Evolutionary conservation across 306 rosid genomes (phyloP).

Genomic region (Citrullus mucosospermus): DNA sequence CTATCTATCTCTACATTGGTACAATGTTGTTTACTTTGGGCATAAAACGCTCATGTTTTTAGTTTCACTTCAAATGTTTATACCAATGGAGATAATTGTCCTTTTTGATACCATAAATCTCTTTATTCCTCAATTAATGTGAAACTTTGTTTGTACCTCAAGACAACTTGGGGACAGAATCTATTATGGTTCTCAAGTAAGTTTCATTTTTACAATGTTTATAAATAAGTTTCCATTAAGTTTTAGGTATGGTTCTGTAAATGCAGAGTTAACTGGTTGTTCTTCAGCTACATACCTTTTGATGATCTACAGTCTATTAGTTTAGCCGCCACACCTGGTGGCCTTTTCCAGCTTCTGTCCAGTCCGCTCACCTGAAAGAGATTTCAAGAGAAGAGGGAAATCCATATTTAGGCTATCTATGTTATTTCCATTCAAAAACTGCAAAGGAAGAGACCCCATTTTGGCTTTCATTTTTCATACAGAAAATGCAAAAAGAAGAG

Average conservation of each 20-base stretch:
- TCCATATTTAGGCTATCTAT: neutral
- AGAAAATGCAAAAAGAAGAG: neutral
- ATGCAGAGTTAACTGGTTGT: neutral
- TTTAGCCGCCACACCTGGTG: conserved; percentile 84
- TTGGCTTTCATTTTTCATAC: neutral
- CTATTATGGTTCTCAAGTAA: neutral
- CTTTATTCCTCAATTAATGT: neutral
- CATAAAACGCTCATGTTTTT: no score
- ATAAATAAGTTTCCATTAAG: neutral
- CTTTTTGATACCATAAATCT: no score
- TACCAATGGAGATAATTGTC: no score
- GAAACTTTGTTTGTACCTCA: neutral
- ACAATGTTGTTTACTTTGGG: no score
- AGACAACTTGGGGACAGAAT: neutral
- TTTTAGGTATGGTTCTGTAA: neutral
- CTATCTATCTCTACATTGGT: neutral
- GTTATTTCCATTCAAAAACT: neutral
- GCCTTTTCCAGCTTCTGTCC: conserved; percentile 91
- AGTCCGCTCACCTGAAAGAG: conserved; percentile 69
- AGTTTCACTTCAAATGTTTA: no score
- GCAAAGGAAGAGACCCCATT: neutral
- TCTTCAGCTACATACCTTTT: conserved; percentile 28
- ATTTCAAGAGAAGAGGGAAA: neutral
- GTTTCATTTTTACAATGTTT: neutral
- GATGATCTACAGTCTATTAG: conserved; percentile 51